Conservation (phyloP, 805 yeast genomes). For the Ogataea nakhonphanomensis region DNA sequence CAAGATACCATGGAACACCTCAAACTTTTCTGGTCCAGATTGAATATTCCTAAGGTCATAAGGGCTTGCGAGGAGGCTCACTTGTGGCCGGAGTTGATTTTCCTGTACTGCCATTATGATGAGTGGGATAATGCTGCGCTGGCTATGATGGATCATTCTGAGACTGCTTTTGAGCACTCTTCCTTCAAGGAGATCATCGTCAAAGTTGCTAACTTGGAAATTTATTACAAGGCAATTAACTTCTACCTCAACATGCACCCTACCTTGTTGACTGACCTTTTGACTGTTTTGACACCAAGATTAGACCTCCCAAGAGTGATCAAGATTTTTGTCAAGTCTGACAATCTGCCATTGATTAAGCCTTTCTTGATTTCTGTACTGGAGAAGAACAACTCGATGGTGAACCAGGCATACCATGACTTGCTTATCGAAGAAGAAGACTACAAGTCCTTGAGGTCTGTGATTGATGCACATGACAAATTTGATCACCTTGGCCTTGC, state of each 20-base stretch:
- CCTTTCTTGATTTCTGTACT: slow-evolving; percentile 91
- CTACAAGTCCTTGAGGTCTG: slow-evolving; percentile 80
- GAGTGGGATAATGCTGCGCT: slow-evolving; percentile 99
- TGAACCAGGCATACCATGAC: slow-evolving; percentile 94
- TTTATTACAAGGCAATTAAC: slow-evolving; percentile 94
- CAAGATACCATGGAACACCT: slow-evolving; percentile 92
- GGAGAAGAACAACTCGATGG: slow-evolving; percentile 84
- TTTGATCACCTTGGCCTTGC: slow-evolving; percentile 93
- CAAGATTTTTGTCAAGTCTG: slow-evolving; percentile 89
- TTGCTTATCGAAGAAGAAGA: slow-evolving; percentile 95
- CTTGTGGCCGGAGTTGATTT: slow-evolving; percentile 92
- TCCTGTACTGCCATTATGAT: slow-evolving; percentile 96
- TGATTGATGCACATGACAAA: slow-evolving; percentile 86
- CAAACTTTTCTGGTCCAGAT: slow-evolving; percentile 96
- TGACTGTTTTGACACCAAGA: slow-evolving; percentile 81
- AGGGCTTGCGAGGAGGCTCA: slow-evolving; percentile 92
- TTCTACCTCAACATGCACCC: slow-evolving; percentile 94
- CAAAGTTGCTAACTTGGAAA: slow-evolving; percentile 93
- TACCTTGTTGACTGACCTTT: slow-evolving; percentile 78
- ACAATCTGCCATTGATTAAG: slow-evolving; percentile 92
- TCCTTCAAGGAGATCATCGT: slow-evolving; percentile 93
- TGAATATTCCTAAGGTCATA: slow-evolving; percentile 95
- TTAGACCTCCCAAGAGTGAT: slow-evolving; percentile 94
- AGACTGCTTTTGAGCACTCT: slow-evolving; percentile 87
- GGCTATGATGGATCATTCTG: slow-evolving; percentile 92